Base-by-base conservation (phyloP, 768 basidiomycete genomes). In the Xerocomellus amylosporus region DNA sequence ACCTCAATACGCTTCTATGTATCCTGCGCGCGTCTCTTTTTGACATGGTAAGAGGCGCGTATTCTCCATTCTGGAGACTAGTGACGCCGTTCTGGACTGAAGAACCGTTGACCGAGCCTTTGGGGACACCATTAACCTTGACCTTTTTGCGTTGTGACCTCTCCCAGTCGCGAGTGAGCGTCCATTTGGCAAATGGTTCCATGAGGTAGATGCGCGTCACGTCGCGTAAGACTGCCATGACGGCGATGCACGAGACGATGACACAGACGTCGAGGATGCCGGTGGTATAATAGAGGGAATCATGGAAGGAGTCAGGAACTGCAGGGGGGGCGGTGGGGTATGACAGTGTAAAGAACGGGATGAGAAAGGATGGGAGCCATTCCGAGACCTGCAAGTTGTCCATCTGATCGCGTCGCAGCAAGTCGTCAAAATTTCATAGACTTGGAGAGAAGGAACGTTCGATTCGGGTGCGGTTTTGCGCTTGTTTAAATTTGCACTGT, bases 181-280 rank as follows among this genome's bases (percentile, higher is more conserved):
- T 87, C 81, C 84, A 87, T 37, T 78, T 76, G 17, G 90, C 94
- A 51, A 97, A 83, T 10, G 94, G 92, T 65, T 87, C 86, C 57
- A 93, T 82, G 33, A 94, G 61, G 59, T 75, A 78, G 20, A 94
- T 71, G 63, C 97, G 85, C 38, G 84, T 70, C 31, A 82, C 72
- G 74, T 96, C 95, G 57, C 97, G 84, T 26, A 93, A 70, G 49
- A 93, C 62, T n/a, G 92, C 92, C 84, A 97, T 93, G 60, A 87
- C 74, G 14, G 87, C 81, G 53, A 97, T 90, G 71, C 83, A 88
- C n/a, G 86, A 81, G 51, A 93, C 71, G 53, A 94, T 78, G 63
- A 96, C 67, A 65, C 85, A 93, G n/a, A 80, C 71, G 69, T 99
- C 97, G 55, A 81, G 77, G 28, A 74, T 73, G n/a, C 93, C 93